Evolutionary conservation across 495 filamentous ascomycete genomes (phyloP), one percentile per base, ranked within the genome.

Genomic region (Tuber brumale): DNA sequence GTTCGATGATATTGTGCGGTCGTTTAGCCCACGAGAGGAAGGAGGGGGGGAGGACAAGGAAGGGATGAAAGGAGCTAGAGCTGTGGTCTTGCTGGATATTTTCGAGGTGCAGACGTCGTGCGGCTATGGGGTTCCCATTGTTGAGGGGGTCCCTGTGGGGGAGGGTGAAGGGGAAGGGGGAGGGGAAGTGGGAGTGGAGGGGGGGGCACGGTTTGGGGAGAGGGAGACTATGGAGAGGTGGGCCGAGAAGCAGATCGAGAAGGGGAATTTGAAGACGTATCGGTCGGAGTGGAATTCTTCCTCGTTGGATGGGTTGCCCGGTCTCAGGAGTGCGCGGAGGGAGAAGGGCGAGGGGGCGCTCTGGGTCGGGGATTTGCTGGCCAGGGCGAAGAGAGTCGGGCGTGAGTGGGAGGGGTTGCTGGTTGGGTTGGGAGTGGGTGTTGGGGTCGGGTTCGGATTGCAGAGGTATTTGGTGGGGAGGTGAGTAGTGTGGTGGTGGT

Each of bases 81-180:
- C 91, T 27, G 85, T 93, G 27, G 88, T 93, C 69, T 48, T 90
- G 35, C 84, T 93, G 71, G 86, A 90, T 80, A 83, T 93, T 44
- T 91, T 88, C 82, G 91, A 93, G 83, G 86, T 89, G 14, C 88
- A 89, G 85, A 88, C 86, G 27, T 87, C 86, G 16, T 90, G 89
- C 77, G 88, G 89, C 1, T 90, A 85, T 77, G 88, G 87, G 19
- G 88, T 90, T 5, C 88, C 89, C 0, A 79, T 88, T 14, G 76
- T 79, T 14, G 39, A 83, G 27, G 78, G 79, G 9, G 78, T 75
- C 71, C 71, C 79, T 46, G 51, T 81, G 16, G 80, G 80, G 35
- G 76, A 80, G 21, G 79, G 72, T 23, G 76, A 70, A 16, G 70
- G 44, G 27, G 74, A 71, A 31, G 77, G 83, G 83, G 70, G 80